Conservation (phyloP, 306 rosid genomes). For the Mimosa pudica region DNA sequence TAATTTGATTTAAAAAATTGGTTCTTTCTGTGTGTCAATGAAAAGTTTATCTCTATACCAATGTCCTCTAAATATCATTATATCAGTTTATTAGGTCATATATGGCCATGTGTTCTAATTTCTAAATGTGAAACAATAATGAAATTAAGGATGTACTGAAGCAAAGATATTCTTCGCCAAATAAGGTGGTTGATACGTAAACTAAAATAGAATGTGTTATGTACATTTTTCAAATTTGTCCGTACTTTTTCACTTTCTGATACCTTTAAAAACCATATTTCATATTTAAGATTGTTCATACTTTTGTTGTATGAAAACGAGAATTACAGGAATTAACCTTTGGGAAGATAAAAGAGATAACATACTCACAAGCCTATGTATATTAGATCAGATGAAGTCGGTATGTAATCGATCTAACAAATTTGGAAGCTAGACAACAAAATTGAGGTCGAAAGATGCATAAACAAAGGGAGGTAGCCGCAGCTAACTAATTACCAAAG, state of each 20-base stretch:
- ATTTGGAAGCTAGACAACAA: not conserved
- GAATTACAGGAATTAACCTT: not conserved
- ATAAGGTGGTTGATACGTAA: not conserved
- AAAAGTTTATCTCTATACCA: not conserved
- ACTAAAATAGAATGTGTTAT: too few species aligned
- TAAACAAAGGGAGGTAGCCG: not conserved
- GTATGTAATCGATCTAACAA: too few species aligned
- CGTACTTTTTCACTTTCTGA: not conserved
- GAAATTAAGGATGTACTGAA: not conserved
- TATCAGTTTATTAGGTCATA: not conserved
- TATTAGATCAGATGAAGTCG: not conserved
- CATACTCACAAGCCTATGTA: too few species aligned
- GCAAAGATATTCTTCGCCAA: not conserved
- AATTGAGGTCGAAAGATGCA: too few species aligned
- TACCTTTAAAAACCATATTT: not conserved
- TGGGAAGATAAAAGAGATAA: too few species aligned
- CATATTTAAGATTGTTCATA: not conserved
- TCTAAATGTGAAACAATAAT: not conserved
- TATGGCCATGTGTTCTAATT: too few species aligned
- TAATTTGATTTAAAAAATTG: not conserved
- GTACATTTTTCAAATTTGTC: not conserved
- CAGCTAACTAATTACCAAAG: not conserved
- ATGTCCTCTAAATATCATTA: not conserved
- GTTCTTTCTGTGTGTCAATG: not conserved
- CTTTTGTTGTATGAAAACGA: not conserved